These are phyloP conservation scores for Cryphonectria japonica DNA, from an alignment of 2,329 filamentous ascomycete species.

Conservation along the genomic window DNA sequence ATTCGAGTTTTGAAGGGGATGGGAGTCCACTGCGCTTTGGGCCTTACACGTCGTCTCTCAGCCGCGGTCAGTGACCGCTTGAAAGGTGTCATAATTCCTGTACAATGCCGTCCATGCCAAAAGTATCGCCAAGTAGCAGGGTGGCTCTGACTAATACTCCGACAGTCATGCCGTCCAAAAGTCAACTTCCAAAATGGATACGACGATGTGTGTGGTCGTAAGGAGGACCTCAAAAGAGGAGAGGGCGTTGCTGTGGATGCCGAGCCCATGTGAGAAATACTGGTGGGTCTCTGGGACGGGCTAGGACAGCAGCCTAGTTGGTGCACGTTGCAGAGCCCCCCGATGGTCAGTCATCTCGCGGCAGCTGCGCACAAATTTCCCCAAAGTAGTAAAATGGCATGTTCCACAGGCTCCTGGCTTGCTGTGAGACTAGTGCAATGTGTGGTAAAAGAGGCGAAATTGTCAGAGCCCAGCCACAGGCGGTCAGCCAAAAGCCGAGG, in stretches of 20 bases:
- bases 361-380: neutral
- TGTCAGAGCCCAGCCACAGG: neutral
- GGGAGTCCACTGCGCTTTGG: neutral
- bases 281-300: neutral
- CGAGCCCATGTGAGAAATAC: neutral
- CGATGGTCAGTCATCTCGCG: neutral
- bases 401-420: neutral
- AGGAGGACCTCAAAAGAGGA: neutral
- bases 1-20: neutral
- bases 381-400: neutral
- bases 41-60: neutral
- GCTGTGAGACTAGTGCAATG: neutral
- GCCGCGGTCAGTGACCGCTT: neutral
- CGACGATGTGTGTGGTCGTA: neutral
- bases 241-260: neutral
- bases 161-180: neutral
- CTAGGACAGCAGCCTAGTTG: neutral
- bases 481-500: neutral
- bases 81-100: neutral
- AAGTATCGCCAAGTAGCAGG: neutral
- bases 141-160: constrained; percentile 5
- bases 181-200: neutral
- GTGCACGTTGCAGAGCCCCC: neutral
- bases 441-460: neutral
- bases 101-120: neutral